Base-by-base conservation (phyloP, 139 green algal species). In the Tetradesmus lagerheimii region DNA sequence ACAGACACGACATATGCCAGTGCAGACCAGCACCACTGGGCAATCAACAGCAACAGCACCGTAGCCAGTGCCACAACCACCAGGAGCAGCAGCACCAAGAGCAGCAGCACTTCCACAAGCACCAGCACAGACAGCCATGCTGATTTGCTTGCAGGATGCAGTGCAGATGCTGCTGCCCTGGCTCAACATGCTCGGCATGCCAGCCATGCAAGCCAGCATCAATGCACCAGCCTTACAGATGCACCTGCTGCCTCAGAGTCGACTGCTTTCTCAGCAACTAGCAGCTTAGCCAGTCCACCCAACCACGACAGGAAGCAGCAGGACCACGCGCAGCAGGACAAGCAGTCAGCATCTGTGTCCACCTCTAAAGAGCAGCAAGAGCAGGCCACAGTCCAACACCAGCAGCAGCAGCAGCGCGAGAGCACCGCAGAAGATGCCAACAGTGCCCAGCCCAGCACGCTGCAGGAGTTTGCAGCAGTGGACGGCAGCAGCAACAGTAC, bases 221-320 rank as follows among this genome's bases (percentile, higher is more conserved):
- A 0, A 75, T n/a, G n/a, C n/a, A 0, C n/a, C 4, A n/a, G 3
- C 2, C n/a, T 11, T 18, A 29, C 47, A 62, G 47, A 45, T 31
- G 50, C 41, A 85, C 43, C 79, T 71, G 43, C 79, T 23, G 47
- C 47, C 12, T 23, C 20, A 18, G 2, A 2, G 12, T 62, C 47
- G 1, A 20, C 47, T 2, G 37, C 39, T 37, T 4, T 25, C 2
- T 27, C 41, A 23, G 39, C 18, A 37, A 43, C 79, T 41, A 8
- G 12, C 53, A 23, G 12, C 39, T 8, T 20, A 66, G 41, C 39
- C 39, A 1, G 31, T 27, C 4, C 0, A 29, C 12, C n/a, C 14
- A 38, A 53, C 81, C 53, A 6, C 45, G 25, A 31, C 81, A 87
- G 64, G 20, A 4, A 87, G 50, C 81, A 87, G 34, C 53, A 78